Percentiles rank a stretch among this genome's conserved stretches.
Evolutionary conservation across 306 rosid species (phyloP).

Genomic region (Styphnolobium japonicum): DNA sequence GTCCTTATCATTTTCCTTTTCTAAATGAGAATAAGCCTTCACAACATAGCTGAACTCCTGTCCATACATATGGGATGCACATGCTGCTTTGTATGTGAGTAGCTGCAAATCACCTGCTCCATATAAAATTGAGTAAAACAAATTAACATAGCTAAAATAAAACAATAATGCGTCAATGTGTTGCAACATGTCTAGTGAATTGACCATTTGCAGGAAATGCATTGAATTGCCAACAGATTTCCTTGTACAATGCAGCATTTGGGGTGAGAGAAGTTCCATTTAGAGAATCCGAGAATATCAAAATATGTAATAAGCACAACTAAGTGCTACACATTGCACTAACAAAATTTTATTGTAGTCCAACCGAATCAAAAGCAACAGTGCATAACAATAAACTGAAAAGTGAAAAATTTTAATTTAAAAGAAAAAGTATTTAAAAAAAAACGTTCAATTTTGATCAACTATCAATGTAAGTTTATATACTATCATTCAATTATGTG

Average conservation of each 20-base stretch:
- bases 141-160: background rate
- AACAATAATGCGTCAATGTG: background rate
- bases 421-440: background rate
- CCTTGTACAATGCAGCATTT: background rate
- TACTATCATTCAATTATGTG: background rate
- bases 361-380: background rate
- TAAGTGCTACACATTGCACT: background rate
- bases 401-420: background rate
- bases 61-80: constrained; percentile 71
- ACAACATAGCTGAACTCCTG: constrained; percentile 44
- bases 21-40: constrained; percentile 43
- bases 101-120: constrained; percentile 69
- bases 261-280: background rate
- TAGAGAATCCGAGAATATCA: background rate
- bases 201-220: background rate
- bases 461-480: background rate
- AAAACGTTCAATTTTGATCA: background rate
- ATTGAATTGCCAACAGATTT: background rate
- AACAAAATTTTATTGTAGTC: background rate
- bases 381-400: background rate
- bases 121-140: constrained; percentile 17
- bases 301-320: background rate
- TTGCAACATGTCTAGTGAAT: background rate
- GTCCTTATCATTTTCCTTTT: constrained; percentile 37
- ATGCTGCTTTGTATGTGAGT: constrained; percentile 72